Evolutionary conservation across 192 early-diverging fungal genomes (phyloP).

Genomic region (Coemansia biformis): DNA sequence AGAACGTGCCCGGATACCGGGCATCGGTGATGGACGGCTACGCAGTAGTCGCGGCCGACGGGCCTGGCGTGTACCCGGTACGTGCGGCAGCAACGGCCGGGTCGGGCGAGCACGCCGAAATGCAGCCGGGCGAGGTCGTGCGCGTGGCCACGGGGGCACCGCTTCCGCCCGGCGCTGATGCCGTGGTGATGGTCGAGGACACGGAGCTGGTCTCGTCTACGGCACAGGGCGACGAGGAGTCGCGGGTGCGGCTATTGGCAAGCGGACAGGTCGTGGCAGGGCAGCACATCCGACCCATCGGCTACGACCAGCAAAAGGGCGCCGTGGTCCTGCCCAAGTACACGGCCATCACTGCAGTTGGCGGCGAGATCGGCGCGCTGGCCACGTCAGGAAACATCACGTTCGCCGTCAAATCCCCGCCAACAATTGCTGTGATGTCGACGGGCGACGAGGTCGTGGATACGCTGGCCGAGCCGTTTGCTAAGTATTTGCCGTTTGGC

Average conservation of each 20-base stretch:
- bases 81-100: slow-evolving; percentile 58
- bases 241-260: slow-evolving; percentile 32
- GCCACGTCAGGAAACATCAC: slow-evolving; percentile 67
- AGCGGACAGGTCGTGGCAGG: slow-evolving; percentile 19
- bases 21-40: slow-evolving; percentile 94
- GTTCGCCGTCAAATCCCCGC: slow-evolving; percentile 57
- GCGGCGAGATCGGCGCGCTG: slow-evolving; percentile 81
- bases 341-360: slow-evolving; percentile 57
- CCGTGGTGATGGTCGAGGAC: slow-evolving; percentile 97
- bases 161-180: slow-evolving; percentile 74
- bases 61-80: slow-evolving; percentile 74
- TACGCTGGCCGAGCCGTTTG: slow-evolving; percentile 10
- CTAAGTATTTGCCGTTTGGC: slow-evolving; percentile 34
- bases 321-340: slow-evolving; percentile 57
- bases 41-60: slow-evolving; percentile 78
- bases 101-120: background rate
- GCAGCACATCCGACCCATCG: slow-evolving; percentile 77
- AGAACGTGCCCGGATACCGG: slow-evolving; percentile 77
- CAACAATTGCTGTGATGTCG: slow-evolving; percentile 74
- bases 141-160: slow-evolving; percentile 86
- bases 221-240: slow-evolving; percentile 49
- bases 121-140: slow-evolving; percentile 61
- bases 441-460: slow-evolving; percentile 86
- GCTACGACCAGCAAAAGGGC: slow-evolving; percentile 65
- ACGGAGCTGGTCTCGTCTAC: slow-evolving; percentile 57